Evolutionary conservation across 2,329 filamentous ascomycete species (phyloP), one percentile per base, ranked within the genome.

Genomic region (Monilinia fructigena): DNA sequence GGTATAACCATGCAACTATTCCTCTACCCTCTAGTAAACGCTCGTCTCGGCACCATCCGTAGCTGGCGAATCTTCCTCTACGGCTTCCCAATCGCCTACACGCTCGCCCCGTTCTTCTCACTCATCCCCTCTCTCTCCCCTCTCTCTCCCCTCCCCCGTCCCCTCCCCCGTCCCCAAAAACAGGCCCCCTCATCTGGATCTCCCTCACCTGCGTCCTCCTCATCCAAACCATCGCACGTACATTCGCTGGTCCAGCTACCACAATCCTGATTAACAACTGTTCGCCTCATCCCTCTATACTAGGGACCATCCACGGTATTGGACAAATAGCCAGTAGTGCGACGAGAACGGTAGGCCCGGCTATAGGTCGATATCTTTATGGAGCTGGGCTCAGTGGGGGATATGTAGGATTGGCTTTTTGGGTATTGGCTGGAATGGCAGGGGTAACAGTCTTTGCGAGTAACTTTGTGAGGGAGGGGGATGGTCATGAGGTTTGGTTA

Each of bases 1-100:
- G 92, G 92, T n/a, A 89, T 95, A 48, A 79, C 82, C 0, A 80
- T 95, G 55, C 90, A 93, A 75, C 82, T 92, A 14, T 80, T 90
- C 60, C 78, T 92, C 12, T 94, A 93, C 74, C 90, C 91, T 1
- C 78, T 79, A 40, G 78, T 92, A 23, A 90, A 90, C 56, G 79
- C 82, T 2, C 83, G 83, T 2, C 82, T 92, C 1, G 91, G 91
- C 45, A 89, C 89, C 1, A 78, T 93, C 63, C 80, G 81, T 6
- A 88, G 86, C 54, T 92, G 89, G 82, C 85, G 88, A 4, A 77
- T 83, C n/a, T 90, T 87, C 50, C 80, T 93, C 0, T 82, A 87
- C 53, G 83, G 89, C 60, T 93, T 93, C 69, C 89, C 91, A 0
- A 42, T 91, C 12, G 83, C 88, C 0, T 94, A 94, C 76, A 79